Evolutionary conservation across 2,329 filamentous ascomycete species (phyloP).

Genomic region (Aaosphaeria pasadenensis): DNA sequence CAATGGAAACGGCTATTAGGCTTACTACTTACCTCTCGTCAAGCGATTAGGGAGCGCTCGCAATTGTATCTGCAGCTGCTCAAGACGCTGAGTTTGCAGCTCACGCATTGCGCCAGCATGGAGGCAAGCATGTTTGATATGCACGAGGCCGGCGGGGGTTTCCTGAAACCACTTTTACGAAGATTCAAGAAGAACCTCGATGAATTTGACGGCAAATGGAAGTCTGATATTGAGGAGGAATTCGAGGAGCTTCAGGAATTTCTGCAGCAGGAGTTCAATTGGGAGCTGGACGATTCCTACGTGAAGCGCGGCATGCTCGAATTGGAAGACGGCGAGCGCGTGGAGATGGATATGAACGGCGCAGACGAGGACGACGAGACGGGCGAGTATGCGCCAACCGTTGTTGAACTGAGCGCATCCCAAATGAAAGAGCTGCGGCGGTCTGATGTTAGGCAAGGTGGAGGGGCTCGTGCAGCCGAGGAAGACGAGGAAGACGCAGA

Average conservation of each 20-base stretch:
- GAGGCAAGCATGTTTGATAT: conserved; percentile 62
- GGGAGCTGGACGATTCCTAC: conserved; percentile 55
- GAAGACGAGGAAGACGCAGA: conserved; percentile 37
- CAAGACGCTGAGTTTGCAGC: conserved; percentile 49
- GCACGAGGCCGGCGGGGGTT: conserved; percentile 49
- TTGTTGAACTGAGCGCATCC: conserved; percentile 53
- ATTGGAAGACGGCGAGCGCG: conserved; percentile 61
- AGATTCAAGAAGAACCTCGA: conserved; percentile 53
- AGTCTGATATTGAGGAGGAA: conserved; percentile 49
- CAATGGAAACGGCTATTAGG: conserved; percentile 62
- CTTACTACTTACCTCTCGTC: conserved; percentile 56
- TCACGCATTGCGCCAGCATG: conserved; percentile 56
- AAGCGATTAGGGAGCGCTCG: conserved; percentile 48
- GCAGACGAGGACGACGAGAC: conserved; percentile 61
- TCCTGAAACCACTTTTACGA: conserved; percentile 52
- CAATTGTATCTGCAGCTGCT: conserved; percentile 53
- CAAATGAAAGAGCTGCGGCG: conserved; percentile 36
- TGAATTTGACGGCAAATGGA: conserved; percentile 41
- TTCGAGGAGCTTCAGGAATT: conserved; percentile 55
- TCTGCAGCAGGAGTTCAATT: conserved; percentile 54
- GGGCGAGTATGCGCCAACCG: conserved; percentile 61
- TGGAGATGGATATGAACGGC: conserved; percentile 56
- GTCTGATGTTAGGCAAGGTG: background rate
- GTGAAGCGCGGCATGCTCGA: conserved; percentile 57
- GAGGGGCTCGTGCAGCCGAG: conserved; percentile 18